A percentile compares a stretch with the other conserved stretches of the same genome.
phyloP scores from a whole-genome alignment of 2,329 filamentous ascomycete species.

The Exophiala sideris region DNA sequence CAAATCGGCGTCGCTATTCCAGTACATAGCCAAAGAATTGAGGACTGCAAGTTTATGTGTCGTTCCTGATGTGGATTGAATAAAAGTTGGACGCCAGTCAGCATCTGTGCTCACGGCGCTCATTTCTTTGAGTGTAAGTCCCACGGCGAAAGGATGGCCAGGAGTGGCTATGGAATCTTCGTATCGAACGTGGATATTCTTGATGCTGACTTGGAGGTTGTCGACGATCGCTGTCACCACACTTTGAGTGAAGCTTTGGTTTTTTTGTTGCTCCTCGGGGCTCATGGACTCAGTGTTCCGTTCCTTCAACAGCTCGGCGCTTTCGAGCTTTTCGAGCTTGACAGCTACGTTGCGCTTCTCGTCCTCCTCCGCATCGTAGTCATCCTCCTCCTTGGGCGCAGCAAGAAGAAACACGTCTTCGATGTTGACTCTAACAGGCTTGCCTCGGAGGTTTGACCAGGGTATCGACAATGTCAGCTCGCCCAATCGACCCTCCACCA shows the following conservation, averaged over 20 bases:
- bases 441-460: conserved; percentile 93
- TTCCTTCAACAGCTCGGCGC: conserved; percentile 90
- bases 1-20: conserved; percentile 90
- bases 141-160: conserved; percentile 90
- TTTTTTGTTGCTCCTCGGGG: conserved; percentile 93
- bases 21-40: conserved; percentile 88
- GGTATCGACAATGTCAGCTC: conserved; percentile 89
- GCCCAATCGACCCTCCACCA: conserved; percentile 90
- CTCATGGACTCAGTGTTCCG: conserved; percentile 89
- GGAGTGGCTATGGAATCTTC: conserved; percentile 95
- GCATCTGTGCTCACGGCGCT: conserved; percentile 95
- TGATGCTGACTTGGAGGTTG: conserved; percentile 95
- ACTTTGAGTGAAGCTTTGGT: conserved; percentile 95
- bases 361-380: conserved; percentile 91
- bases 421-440: conserved; percentile 90
- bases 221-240: conserved; percentile 95
- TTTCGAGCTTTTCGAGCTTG: conserved; percentile 98
- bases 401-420: conserved; percentile 96
- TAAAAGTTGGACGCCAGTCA: conserved; percentile 93
- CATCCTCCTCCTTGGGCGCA: conserved; percentile 90
- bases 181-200: conserved; percentile 97
- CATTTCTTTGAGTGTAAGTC: conserved; percentile 90
- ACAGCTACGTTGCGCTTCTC: conserved; percentile 79
- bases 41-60: conserved; percentile 94
- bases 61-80: conserved; percentile 75